Percentiles rank a stretch among this genome's conserved stretches.
These are phyloP conservation scores for Penicillium cosmopolitanum DNA, from an alignment of 495 filamentous ascomycete species.

Conservation along the genomic window DNA sequence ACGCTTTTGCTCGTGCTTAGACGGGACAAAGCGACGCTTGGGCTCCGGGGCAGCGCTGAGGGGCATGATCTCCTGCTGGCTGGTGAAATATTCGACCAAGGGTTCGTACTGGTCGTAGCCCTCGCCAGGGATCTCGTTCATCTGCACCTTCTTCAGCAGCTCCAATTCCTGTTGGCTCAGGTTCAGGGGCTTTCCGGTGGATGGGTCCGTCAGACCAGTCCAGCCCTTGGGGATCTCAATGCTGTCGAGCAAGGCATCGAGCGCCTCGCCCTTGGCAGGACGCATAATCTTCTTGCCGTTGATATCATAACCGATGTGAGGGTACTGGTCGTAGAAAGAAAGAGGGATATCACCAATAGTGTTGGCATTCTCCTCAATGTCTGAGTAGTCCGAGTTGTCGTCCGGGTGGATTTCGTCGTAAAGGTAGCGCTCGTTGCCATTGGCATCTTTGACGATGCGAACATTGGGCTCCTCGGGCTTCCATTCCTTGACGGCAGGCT, in stretches of 20 bases:
- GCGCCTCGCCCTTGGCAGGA: conserved; percentile 88
- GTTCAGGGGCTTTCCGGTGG: conserved; percentile 88
- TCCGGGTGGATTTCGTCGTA: conserved; percentile 91
- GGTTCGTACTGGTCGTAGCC: conserved; percentile 93
- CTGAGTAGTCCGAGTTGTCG: conserved; percentile 94
- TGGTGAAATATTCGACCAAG: conserved; percentile 90
- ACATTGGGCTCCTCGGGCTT: conserved; percentile 40
- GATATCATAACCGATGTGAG: conserved; percentile 98
- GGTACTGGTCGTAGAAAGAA: conserved; percentile 94
- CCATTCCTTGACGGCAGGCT: conserved; percentile 22
- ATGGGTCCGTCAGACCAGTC: conserved; percentile 92
- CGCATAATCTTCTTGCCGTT: conserved; percentile 98
- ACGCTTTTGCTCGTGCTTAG: conserved; percentile 96
- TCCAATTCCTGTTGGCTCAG: conserved; percentile 88
- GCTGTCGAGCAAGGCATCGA: conserved; percentile 92
- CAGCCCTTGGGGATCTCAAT: conserved; percentile 98
- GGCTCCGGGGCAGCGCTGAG: conserved; percentile 93
- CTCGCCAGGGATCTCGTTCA: conserved; percentile 85
- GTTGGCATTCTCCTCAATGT: conserved; percentile 76
- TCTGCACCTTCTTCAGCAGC: conserved; percentile 83
- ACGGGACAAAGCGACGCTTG: conserved; percentile 92
- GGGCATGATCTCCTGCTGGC: conserved; percentile 89
- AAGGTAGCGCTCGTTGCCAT: conserved; percentile 74
- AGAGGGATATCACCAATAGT: conserved; percentile 95
- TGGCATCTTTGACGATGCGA: conserved; percentile 64